phyloP scores from a whole-genome alignment of 352 stramenopile genomes.

The Phytophthora pinifolia region DNA sequence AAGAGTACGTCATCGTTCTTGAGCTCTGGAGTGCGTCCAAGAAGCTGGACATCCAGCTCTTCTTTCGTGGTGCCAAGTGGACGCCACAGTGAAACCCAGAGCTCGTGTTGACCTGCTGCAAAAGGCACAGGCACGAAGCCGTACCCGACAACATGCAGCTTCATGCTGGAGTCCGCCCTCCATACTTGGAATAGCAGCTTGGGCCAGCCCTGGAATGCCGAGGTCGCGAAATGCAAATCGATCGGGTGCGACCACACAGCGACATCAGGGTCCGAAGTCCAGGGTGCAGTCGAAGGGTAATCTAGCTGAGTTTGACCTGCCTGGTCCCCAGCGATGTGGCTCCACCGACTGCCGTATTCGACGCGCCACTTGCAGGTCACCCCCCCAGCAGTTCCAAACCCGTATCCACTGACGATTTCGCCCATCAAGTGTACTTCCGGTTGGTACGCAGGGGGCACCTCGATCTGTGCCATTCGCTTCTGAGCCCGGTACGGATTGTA shows the following conservation, averaged over 20 bases:
- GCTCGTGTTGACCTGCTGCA: slow-evolving; percentile 43
- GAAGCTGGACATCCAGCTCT: slow-evolving; percentile 46
- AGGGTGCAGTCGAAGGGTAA: slow-evolving; percentile 34
- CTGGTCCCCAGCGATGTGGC: slow-evolving; percentile 57
- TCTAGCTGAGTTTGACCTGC: slow-evolving; percentile 67
- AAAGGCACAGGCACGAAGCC: slow-evolving; percentile 64
- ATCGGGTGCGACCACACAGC: slow-evolving; percentile 66
- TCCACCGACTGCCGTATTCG: slow-evolving; percentile 61
- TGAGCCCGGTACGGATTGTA: slow-evolving; percentile 15
- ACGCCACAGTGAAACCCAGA: slow-evolving; percentile 56
- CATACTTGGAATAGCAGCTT: slow-evolving; percentile 70
- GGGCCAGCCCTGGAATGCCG: slow-evolving; percentile 62
- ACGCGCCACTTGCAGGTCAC: slow-evolving; percentile 72
- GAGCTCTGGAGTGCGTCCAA: slow-evolving; percentile 57
- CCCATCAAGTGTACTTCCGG: slow-evolving; percentile 73
- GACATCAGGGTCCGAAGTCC: slow-evolving; percentile 27
- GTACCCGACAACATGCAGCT: slow-evolving; percentile 52
- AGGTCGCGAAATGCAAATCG: slow-evolving; percentile 64
- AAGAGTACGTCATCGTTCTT: slow-evolving; percentile 61
- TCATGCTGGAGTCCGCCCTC: slow-evolving; percentile 50
- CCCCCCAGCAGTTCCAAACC: slow-evolving; percentile 40
- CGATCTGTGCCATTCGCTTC: slow-evolving; percentile 24
- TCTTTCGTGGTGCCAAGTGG: slow-evolving; percentile 54
- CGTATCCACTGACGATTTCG: slow-evolving; percentile 59
- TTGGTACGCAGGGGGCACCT: slow-evolving; percentile 45